Evolutionary conservation across 139 green algal species (phyloP).

Genomic region (Chlamydomonas sp.): DNA sequence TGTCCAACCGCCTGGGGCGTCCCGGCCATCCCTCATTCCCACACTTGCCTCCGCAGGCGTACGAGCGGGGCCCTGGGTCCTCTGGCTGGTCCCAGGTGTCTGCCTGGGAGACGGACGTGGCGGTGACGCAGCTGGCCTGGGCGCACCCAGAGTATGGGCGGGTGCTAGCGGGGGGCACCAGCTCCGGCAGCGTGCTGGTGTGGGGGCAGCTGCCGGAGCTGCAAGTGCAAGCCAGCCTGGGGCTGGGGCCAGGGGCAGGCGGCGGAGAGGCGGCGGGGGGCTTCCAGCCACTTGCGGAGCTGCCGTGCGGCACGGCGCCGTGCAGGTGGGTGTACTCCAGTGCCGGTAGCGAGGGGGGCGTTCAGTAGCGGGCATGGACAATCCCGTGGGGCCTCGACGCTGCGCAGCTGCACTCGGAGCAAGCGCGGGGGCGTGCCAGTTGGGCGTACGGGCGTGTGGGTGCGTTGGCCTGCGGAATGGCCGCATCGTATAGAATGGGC

Average conservation of each 20-base stretch:
- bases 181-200: conserved; percentile 38
- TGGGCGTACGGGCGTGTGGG: no score
- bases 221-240: no score
- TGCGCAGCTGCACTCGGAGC: no score
- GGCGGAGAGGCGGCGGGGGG: neutral
- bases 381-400: no score
- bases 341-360: neutral
- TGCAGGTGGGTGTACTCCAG: conserved; percentile 24
- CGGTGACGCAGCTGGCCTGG: conserved; percentile 39
- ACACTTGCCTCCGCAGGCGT: neutral
- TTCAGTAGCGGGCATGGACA: no score
- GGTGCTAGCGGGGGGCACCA: conserved; percentile 38
- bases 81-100: conserved; percentile 11
- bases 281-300: conserved; percentile 20
- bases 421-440: no score
- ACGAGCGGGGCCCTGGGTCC: neutral
- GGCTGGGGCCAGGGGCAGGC: neutral
- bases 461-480: no score
- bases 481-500: no score
- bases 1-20: neutral
- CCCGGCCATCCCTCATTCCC: neutral
- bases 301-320: conserved; percentile 16
- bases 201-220: conserved; percentile 33
- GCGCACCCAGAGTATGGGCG: conserved; percentile 46
- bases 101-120: neutral